Conservation (phyloP, 495 filamentous ascomycete genomes). For the Xylaria telfairii region DNA sequence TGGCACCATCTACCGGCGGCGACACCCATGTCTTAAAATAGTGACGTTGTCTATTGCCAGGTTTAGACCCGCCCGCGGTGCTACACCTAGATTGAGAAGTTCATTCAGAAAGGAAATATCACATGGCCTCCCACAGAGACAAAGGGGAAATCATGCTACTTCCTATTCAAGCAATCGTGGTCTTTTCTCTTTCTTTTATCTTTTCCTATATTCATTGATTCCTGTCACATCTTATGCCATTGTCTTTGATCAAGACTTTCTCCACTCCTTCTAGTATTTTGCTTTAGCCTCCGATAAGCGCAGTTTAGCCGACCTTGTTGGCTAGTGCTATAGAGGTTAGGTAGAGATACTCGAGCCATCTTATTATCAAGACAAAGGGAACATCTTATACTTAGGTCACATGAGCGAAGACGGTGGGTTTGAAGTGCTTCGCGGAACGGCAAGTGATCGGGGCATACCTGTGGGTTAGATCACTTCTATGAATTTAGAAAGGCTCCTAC, state of each 20-base stretch:
- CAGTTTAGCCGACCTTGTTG: not conserved
- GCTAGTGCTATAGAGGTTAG: not conserved
- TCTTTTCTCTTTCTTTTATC: not conserved
- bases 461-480: not conserved
- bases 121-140: not conserved
- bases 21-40: no score
- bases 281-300: not conserved
- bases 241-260: not conserved
- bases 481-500: not conserved
- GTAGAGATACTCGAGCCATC: not conserved
- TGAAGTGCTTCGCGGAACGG: not conserved
- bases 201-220: not conserved
- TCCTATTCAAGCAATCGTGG: not conserved
- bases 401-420: not conserved
- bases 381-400: not conserved
- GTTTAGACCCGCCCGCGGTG: not conserved
- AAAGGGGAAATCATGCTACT: not conserved
- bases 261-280: not conserved
- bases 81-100: not conserved
- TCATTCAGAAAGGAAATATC: not conserved
- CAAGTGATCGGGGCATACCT: not conserved
- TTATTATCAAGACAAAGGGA: not conserved
- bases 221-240: not conserved
- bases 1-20: not conserved
- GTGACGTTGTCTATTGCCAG: no score